Evolutionary conservation across 306 rosid species (phyloP), one percentile per base, ranked within the genome.

Genomic region (Ochetophila trinervis): DNA sequence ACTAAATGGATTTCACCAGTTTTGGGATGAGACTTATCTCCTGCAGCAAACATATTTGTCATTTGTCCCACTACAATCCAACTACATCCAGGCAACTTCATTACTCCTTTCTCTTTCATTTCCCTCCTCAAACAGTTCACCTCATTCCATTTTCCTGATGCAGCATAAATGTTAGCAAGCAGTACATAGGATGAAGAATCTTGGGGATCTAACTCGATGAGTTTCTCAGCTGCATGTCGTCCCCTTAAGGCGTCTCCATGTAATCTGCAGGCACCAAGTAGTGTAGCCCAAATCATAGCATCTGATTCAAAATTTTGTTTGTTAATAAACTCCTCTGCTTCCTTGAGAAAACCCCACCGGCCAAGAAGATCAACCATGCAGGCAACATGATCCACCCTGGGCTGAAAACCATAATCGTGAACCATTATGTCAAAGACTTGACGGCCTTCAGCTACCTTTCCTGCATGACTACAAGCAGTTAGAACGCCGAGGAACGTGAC

Each of bases 401-500:
- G 92, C 27, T 24, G 72, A 63, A 86, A 76, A 65, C 78, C 62
- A 66, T 87, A 83, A 65, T 49, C 35, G 48, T 74, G 63, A 16
- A 85, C 76, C 90, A 87, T 82, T 61, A 42, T 10, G 23, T 82
- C 58, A 56, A 85, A 90, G 53, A 83, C 77, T 50, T 34, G 79
- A 23, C 64, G 82, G 51, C 97, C 97, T 74, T 90, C 85, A n/a
- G 57, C 49, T 10, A 90, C 92, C 76, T 78, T 80, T 59, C 95
- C 95, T 23, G 87, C 82, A 78, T 87, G 97, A 71, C 97, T 88
- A 65, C 92, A 90, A 9, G 95, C 95, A 47, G 86, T 85, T 67
- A 90, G 97, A 76, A 87, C 83, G 10, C 97, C 95, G 21, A 90
- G 95, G 76, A 90, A 84, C 13, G 95, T 88, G 69, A 90, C 83